Percentiles rank a stretch among this genome's conserved stretches.
Evolutionary conservation across 2,329 filamentous ascomycete genomes (phyloP).

Genomic region (Aureobasidium pullulans): DNA sequence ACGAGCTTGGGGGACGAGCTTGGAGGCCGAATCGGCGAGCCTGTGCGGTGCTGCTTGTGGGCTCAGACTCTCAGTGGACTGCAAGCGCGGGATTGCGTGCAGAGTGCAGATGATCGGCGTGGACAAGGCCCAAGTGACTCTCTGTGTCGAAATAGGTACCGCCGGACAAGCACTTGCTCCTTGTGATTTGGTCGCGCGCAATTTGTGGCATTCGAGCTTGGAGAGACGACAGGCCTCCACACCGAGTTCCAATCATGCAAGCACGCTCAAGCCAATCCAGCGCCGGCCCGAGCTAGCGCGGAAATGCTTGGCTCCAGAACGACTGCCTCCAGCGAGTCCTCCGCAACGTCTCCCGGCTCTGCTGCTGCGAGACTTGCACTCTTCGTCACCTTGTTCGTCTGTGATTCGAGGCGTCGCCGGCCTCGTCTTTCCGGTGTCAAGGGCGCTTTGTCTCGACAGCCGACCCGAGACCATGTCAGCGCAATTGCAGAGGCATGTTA

Average conservation of each 20-base stretch:
- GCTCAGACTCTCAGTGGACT: background rate
- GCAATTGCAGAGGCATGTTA: background rate
- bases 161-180: slow-evolving; percentile 6
- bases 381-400: background rate
- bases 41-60: background rate
- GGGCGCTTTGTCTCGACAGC: background rate
- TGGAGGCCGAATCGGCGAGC: background rate
- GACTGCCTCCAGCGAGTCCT: background rate
- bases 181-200: slow-evolving; percentile 14
- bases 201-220: background rate
- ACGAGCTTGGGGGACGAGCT: background rate
- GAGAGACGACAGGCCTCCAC: background rate
- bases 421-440: slow-evolving; percentile 12
- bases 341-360: background rate
- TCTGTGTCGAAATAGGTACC: slow-evolving; percentile 12
- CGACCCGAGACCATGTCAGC: slow-evolving; percentile 11
- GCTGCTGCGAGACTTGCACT: background rate
- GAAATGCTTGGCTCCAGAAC: background rate
- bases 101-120: slow-evolving; percentile 44
- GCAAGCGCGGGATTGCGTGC: slow-evolving; percentile 30
- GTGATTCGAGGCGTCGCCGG: slow-evolving; percentile 8
- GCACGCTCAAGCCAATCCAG: slow-evolving; percentile 9
- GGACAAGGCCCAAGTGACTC: slow-evolving; percentile 3
- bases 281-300: slow-evolving; percentile 9
- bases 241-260: slow-evolving; percentile 3